These are phyloP conservation scores for Syzygium aqueum DNA, from an alignment of 345 rosid genomes.

Conservation along the genomic window DNA sequence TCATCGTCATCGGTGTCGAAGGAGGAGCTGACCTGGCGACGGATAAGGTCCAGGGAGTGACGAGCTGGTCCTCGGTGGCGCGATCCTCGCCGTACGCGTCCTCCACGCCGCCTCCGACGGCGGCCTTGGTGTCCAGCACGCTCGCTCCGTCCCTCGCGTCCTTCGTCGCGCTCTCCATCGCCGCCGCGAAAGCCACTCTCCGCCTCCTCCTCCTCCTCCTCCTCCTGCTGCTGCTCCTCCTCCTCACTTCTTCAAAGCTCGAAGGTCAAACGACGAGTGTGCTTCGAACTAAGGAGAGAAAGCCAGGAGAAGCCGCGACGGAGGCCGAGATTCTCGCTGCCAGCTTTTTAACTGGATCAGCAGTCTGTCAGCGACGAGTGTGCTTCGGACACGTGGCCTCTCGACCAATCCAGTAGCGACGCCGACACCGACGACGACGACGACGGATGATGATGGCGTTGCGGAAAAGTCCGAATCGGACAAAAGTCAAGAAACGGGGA, in stretches of 20 bases:
- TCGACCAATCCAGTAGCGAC: not conserved
- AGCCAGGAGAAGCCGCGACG: not conserved
- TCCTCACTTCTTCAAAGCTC: not conserved
- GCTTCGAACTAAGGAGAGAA: not conserved
- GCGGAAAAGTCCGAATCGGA: not conserved
- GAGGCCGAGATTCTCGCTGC: not conserved
- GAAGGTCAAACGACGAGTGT: not conserved
- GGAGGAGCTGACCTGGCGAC: conserved; percentile 52
- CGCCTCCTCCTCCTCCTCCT: not conserved
- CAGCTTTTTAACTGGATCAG: not conserved
- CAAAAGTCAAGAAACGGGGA: not conserved
- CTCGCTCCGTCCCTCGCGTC: conserved; percentile 29
- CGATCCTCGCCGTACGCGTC: conserved; percentile 78
- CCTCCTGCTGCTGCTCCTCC: not conserved
- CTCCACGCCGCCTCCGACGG: conserved; percentile 60
- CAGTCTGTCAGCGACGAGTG: not conserved
- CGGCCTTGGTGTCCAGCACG: conserved; percentile 44
- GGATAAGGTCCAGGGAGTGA: conserved; percentile 86
- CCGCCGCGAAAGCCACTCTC: not conserved
- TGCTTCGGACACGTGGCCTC: not conserved
- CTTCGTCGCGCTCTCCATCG: conserved; percentile 55
- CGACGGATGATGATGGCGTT: not conserved
- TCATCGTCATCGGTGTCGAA: not conserved
- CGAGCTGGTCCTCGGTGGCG: conserved; percentile 69
- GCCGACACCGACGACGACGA: not conserved